phyloP scores from a whole-genome alignment of 768 basidiomycete species.

The Rhodotorula sphaerocarpa region DNA sequence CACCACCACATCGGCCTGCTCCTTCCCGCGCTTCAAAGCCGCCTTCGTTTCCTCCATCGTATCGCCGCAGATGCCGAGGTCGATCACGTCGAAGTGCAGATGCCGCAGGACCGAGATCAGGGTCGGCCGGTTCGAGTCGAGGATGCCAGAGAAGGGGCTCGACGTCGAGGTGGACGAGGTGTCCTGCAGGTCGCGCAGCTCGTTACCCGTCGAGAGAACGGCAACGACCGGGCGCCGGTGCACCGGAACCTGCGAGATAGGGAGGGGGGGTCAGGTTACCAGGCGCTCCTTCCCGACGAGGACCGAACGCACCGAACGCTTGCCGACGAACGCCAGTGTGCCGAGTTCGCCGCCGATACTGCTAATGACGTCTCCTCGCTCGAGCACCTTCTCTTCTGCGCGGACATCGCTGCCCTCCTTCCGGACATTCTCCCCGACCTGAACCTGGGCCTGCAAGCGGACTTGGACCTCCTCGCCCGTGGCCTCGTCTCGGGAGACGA shows the following conservation, averaged over 20 bases:
- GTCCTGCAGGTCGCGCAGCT: slow-evolving; percentile 58
- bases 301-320: slow-evolving; percentile 52
- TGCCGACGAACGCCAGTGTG: slow-evolving; percentile 68
- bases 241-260: slow-evolving; percentile 54
- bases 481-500: slow-evolving; percentile 49
- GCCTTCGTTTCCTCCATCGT: slow-evolving; percentile 50
- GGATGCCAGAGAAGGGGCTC: slow-evolving; percentile 50
- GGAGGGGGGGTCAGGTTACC: too few species aligned
- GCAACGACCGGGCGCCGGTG: slow-evolving; percentile 67
- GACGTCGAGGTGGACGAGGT: background rate
- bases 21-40: slow-evolving; percentile 55
- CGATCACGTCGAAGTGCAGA: slow-evolving; percentile 66
- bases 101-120: slow-evolving; percentile 61
- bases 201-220: slow-evolving; percentile 77
- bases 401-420: slow-evolving; percentile 54
- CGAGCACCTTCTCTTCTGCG: slow-evolving; percentile 56
- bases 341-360: slow-evolving; percentile 74
- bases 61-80: slow-evolving; percentile 72
- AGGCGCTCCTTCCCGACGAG: too few species aligned
- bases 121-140: slow-evolving; percentile 79
- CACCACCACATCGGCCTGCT: slow-evolving; percentile 62
- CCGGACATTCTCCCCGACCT: slow-evolving; percentile 63
- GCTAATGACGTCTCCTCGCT: slow-evolving; percentile 55
- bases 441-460: slow-evolving; percentile 57
- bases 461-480: slow-evolving; percentile 62